Evolutionary conservation across 371 early-diverging fungal genomes (phyloP).

Genomic region (Actinomortierella wolfii): DNA sequence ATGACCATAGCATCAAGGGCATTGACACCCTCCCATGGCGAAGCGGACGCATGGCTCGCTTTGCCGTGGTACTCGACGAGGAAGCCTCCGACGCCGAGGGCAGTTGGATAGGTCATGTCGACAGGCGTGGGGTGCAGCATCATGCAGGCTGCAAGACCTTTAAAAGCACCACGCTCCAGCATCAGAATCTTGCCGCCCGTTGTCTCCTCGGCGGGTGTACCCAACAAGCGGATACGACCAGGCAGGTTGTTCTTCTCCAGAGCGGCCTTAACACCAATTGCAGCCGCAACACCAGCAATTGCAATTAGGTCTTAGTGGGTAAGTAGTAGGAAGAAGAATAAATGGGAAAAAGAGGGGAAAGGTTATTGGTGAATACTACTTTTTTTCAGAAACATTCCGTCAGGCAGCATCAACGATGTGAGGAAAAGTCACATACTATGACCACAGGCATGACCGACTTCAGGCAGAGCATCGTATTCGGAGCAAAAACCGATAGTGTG

Average conservation of each 20-base stretch:
- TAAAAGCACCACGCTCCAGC: constrained; percentile 64
- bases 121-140: constrained; percentile 76
- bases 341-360: too few species aligned
- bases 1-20: constrained; percentile 62
- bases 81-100: constrained; percentile 51
- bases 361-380: too few species aligned
- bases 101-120: constrained; percentile 22
- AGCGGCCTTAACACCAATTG: constrained; percentile 56
- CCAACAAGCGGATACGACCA: constrained; percentile 71
- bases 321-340: background rate
- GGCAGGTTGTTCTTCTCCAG: constrained; percentile 55
- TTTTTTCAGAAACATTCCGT: background rate
- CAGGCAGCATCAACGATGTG: background rate
- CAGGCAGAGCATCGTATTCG: constrained; percentile 75
- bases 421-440: constrained; percentile 35
- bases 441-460: constrained; percentile 55
- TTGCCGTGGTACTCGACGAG: constrained; percentile 69
- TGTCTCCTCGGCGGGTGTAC: constrained; percentile 83
- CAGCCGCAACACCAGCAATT: constrained; percentile 71
- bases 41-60: constrained; percentile 55
- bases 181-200: constrained; percentile 74
- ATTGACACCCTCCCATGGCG: constrained; percentile 54
- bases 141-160: constrained; percentile 68
- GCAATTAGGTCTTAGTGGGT: constrained; percentile 60
- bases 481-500: constrained; percentile 53